Evolutionary conservation across 2,329 filamentous ascomycete species (phyloP).

Genomic region (Ophiocordyceps camponoti-leonardi): DNA sequence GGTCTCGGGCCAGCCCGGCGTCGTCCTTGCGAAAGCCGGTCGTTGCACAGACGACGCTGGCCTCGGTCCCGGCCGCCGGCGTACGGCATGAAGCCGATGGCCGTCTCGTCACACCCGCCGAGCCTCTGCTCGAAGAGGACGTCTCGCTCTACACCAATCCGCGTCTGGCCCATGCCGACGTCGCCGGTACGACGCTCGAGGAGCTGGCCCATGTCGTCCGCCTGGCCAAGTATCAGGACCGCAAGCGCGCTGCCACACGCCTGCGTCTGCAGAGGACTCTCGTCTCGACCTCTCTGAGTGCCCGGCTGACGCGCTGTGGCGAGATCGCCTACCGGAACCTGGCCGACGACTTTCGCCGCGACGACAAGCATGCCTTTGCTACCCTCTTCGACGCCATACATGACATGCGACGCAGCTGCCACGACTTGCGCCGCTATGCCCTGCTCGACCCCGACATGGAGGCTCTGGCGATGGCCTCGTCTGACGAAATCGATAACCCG

Average conservation of each 20-base stretch:
- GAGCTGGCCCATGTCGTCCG: slow-evolving; percentile 66
- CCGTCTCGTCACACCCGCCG: slow-evolving; percentile 14
- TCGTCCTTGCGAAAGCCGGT: slow-evolving; percentile 28
- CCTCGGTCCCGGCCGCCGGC: slow-evolving; percentile 12
- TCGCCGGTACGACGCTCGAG: slow-evolving; percentile 52
- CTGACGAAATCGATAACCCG: slow-evolving; percentile 32
- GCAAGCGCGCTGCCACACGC: slow-evolving; percentile 57
- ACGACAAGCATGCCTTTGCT: slow-evolving; percentile 64
- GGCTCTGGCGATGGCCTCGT: slow-evolving; percentile 23
- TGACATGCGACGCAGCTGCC: slow-evolving; percentile 62
- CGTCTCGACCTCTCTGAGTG: slow-evolving; percentile 57
- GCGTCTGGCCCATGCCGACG: slow-evolving; percentile 39
- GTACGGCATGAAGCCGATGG: slow-evolving; percentile 11
- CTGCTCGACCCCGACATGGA: slow-evolving; percentile 59
- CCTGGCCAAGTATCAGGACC: slow-evolving; percentile 65
- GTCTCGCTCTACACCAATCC: slow-evolving; percentile 49
- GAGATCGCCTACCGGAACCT: slow-evolving; percentile 60
- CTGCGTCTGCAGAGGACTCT: slow-evolving; percentile 58
- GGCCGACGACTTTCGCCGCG: slow-evolving; percentile 60
- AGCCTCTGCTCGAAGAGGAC: slow-evolving; percentile 40
- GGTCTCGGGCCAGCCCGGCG: slow-evolving; percentile 16
- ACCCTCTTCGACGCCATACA: slow-evolving; percentile 61
- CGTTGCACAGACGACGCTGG: slow-evolving; percentile 25
- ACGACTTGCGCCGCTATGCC: slow-evolving; percentile 53
- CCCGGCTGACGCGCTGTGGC: slow-evolving; percentile 56